These are phyloP conservation scores for Trypanosoma cruzi DNA, from an alignment of 208 protist species.

Conservation along the genomic window DNA sequence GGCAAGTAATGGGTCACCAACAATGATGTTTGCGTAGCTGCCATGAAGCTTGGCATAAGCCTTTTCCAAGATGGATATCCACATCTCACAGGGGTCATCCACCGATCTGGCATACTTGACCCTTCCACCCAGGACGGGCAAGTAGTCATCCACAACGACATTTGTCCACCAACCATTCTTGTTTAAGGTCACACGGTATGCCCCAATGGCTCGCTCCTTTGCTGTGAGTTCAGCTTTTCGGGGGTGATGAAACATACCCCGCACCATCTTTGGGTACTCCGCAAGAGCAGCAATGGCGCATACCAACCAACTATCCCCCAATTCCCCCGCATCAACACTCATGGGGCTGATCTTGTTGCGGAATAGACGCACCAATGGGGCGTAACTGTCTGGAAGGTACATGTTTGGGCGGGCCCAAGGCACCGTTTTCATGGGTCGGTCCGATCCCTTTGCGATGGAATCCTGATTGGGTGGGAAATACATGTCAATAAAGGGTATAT, in stretches of 20 bases:
- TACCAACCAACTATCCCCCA: slow-evolving; percentile 70
- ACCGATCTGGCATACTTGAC: slow-evolving; percentile 50
- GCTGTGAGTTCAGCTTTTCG: slow-evolving; percentile 32
- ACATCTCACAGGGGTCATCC: slow-evolving; percentile 73
- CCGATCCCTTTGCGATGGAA: slow-evolving; percentile 21
- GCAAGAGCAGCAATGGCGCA: slow-evolving; percentile 67
- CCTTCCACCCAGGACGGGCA: slow-evolving; percentile 46
- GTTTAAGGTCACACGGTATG: slow-evolving; percentile 70
- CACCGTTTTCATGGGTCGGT: slow-evolving; percentile 17
- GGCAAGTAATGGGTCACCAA: slow-evolving; percentile 58
- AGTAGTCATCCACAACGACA: slow-evolving; percentile 78
- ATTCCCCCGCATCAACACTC: slow-evolving; percentile 41
- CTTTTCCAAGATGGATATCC: slow-evolving; percentile 87
- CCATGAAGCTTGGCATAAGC: slow-evolving; percentile 88
- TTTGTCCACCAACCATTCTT: slow-evolving; percentile 82
- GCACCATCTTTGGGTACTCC: slow-evolving; percentile 44
- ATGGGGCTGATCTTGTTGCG: slow-evolving; percentile 30
- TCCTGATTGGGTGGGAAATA: slow-evolving; percentile 31
- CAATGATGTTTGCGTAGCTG: slow-evolving; percentile 73
- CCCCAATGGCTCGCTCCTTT: slow-evolving; percentile 52
- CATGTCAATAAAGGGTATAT: slow-evolving; percentile 33
- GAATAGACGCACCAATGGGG: slow-evolving; percentile 25
- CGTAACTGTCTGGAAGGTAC: slow-evolving; percentile 26
- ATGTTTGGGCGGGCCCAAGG: slow-evolving; percentile 34
- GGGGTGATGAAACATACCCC: slow-evolving; percentile 66